Evolutionary conservation across 2,329 filamentous ascomycete genomes (phyloP).

Genomic region (Venturia aucupariae): DNA sequence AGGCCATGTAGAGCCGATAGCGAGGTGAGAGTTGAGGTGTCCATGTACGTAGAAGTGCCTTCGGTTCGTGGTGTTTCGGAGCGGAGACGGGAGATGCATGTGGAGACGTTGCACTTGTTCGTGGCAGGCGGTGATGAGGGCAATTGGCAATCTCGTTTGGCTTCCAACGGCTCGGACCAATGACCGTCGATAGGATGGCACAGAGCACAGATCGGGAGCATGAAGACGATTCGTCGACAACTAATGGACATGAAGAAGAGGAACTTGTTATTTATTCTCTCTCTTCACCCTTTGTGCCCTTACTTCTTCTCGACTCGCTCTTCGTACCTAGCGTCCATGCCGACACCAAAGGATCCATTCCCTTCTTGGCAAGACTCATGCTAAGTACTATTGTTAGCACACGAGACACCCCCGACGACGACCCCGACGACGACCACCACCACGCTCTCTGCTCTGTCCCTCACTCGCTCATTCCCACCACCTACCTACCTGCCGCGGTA

Average conservation of each 20-base stretch:
- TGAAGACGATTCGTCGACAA: too few relatives aligned
- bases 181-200: background rate
- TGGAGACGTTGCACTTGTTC: background rate
- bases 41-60: too few relatives aligned
- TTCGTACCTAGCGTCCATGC: too few relatives aligned
- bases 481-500: background rate
- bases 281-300: too few relatives aligned
- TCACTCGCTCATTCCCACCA: background rate
- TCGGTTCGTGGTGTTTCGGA: background rate
- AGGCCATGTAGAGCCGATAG: background rate
- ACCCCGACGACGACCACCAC: too few relatives aligned
- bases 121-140: background rate
- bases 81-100: background rate
- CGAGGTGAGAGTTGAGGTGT: background rate
- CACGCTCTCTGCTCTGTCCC: background rate
- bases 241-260: too few relatives aligned
- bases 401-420: background rate
- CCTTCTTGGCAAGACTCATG: too few relatives aligned
- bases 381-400: background rate
- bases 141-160: background rate
- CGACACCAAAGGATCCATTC: too few relatives aligned
- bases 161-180: constrained; percentile 5
- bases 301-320: too few relatives aligned
- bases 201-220: background rate
- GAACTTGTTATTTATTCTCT: too few relatives aligned